Percentiles rank a stretch among this genome's conserved stretches.
Conservation (phyloP, 2,329 filamentous ascomycete species). For the Ophiostoma quercus region DNA sequence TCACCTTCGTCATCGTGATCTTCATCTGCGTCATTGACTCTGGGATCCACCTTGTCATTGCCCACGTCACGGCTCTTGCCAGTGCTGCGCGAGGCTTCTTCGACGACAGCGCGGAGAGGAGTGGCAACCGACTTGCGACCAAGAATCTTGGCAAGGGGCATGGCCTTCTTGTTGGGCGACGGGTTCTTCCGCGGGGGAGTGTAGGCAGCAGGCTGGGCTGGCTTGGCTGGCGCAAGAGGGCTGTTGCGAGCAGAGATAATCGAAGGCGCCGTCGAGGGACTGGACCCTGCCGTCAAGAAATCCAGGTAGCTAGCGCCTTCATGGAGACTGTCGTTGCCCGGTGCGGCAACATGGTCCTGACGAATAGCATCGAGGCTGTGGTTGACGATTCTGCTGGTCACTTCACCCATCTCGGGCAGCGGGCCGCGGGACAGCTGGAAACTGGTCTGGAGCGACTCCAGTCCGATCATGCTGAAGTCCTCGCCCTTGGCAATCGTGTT, state of each 20-base stretch:
- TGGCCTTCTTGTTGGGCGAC: slow-evolving; percentile 23
- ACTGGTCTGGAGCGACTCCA: slow-evolving; percentile 26
- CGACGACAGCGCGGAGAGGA: background rate
- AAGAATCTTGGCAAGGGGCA: slow-evolving; percentile 23
- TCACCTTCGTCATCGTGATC: slow-evolving; percentile 15
- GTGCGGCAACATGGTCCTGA: slow-evolving; percentile 29
- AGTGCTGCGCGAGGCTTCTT: background rate
- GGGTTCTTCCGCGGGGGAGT: slow-evolving; percentile 10
- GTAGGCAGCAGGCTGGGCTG: background rate
- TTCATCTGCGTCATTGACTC: background rate
- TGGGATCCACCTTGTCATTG: background rate
- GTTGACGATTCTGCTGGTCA: slow-evolving; percentile 53
- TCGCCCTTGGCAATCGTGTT: slow-evolving; percentile 32
- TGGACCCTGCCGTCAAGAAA: slow-evolving; percentile 21
- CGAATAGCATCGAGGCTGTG: slow-evolving; percentile 49
- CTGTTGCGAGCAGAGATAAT: slow-evolving; percentile 9
- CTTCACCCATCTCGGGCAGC: slow-evolving; percentile 48
- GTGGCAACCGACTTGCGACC: slow-evolving; percentile 24
- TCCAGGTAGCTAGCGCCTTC: slow-evolving; percentile 24
- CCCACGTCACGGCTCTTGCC: background rate
- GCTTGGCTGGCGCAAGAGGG: background rate
- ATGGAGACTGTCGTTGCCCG: slow-evolving; percentile 10
- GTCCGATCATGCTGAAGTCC: slow-evolving; percentile 31
- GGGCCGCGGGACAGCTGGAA: slow-evolving; percentile 39
- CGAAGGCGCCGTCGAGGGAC: background rate